These are phyloP conservation scores for Podospora australis DNA, from an alignment of 495 filamentous ascomycete genomes.

Conservation along the genomic window DNA sequence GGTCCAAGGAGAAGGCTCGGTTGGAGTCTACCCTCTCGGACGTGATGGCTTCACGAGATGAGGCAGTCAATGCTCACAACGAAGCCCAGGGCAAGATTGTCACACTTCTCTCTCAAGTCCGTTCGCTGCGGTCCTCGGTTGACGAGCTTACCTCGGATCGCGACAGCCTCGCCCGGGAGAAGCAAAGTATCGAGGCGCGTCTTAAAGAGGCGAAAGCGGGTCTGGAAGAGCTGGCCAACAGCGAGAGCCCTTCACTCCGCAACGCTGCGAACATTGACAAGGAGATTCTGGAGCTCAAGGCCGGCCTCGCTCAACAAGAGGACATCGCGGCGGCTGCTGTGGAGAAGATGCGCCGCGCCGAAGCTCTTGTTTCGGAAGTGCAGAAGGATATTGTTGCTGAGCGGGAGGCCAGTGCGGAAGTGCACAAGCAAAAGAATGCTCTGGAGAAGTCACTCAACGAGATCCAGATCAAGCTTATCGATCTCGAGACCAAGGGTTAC, in stretches of 20 bases:
- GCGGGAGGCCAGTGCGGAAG: constrained; percentile 70
- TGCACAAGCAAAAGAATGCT: constrained; percentile 87
- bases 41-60: constrained; percentile 81
- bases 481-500: constrained; percentile 95
- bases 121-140: constrained; percentile 70
- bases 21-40: constrained; percentile 89
- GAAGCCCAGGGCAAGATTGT: constrained; percentile 92
- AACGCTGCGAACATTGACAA: constrained; percentile 87
- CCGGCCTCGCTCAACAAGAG: constrained; percentile 83
- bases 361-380: constrained; percentile 79
- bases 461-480: constrained; percentile 80
- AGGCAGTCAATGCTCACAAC: constrained; percentile 87
- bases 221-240: constrained; percentile 83
- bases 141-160: constrained; percentile 84
- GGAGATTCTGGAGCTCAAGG: constrained; percentile 85
- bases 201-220: constrained; percentile 81
- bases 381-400: constrained; percentile 94
- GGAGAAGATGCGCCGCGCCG: constrained; percentile 96
- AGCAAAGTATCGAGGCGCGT: constrained; percentile 81
- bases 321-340: constrained; percentile 89
- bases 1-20: constrained; percentile 95
- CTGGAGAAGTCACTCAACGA: constrained; percentile 91
- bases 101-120: constrained; percentile 83
- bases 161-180: constrained; percentile 80
- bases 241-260: constrained; percentile 83